Evolutionary conservation across 2,329 filamentous ascomycete genomes (phyloP).

Genomic region (Pseudogymnoascus destructans): DNA sequence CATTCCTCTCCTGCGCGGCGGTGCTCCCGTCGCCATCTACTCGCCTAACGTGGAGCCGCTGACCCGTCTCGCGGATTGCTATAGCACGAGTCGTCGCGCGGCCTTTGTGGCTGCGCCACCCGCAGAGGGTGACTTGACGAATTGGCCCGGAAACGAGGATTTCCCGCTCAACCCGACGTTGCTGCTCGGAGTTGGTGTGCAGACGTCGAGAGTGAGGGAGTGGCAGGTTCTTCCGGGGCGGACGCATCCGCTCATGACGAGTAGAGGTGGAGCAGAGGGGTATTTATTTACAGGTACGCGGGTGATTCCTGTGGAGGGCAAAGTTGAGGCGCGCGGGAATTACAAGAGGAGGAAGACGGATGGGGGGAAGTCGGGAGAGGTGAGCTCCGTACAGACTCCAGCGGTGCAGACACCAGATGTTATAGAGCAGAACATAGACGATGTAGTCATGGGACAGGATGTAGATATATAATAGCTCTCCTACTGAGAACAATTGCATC

Average conservation of each 20-base stretch:
- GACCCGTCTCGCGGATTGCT: slow-evolving; percentile 65
- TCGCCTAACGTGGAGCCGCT: slow-evolving; percentile 69
- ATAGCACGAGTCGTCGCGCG: slow-evolving; percentile 64
- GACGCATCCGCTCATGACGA: slow-evolving; percentile 91
- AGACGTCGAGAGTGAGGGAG: slow-evolving; percentile 62
- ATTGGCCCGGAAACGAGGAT: slow-evolving; percentile 51
- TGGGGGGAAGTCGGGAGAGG: background rate
- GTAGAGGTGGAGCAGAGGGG: slow-evolving; percentile 73
- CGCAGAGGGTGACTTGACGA: slow-evolving; percentile 30
- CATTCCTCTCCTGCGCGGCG: slow-evolving; percentile 70
- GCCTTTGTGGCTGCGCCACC: slow-evolving; percentile 54
- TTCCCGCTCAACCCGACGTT: slow-evolving; percentile 83
- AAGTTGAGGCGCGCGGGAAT: slow-evolving; percentile 72
- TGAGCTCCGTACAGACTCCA: background rate
- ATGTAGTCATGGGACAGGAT: slow-evolving; percentile 1
- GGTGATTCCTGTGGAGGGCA: slow-evolving; percentile 66
- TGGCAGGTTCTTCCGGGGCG: slow-evolving; percentile 90
- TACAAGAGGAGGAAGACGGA: slow-evolving; percentile 28
- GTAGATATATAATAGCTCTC: slow-evolving; percentile 8
- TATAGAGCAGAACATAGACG: slow-evolving; percentile 1
- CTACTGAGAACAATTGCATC: slow-evolving; percentile 2
- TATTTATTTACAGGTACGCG: slow-evolving; percentile 77
- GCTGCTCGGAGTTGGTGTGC: slow-evolving; percentile 64
- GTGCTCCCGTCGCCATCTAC: slow-evolving; percentile 77
- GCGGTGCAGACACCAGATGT: background rate